A percentile compares a stretch with the other conserved stretches of the same genome.
These are phyloP conservation scores for Polyporus arcularius DNA, from an alignment of 768 basidiomycete genomes.

Conservation along the genomic window DNA sequence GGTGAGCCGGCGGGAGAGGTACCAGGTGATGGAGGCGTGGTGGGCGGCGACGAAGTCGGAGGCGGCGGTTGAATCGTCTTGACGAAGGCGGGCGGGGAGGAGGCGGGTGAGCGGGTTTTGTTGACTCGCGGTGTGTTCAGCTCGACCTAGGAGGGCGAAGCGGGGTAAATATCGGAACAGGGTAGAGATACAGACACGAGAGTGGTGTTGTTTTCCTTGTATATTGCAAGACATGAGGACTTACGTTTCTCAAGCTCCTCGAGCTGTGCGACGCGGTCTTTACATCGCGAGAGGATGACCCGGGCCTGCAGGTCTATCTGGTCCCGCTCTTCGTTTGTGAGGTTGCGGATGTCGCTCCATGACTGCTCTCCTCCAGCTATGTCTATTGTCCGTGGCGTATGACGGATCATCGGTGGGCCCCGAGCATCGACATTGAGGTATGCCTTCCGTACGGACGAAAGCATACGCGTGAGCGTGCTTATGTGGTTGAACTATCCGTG, in stretches of 20 bases:
- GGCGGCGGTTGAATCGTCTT: constrained; percentile 55
- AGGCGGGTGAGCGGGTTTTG: constrained; percentile 67
- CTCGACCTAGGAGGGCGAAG: constrained; percentile 50
- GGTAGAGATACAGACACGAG: constrained; percentile 2
- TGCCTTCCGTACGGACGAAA: constrained; percentile 75
- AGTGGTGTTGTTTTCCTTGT: constrained; percentile 11
- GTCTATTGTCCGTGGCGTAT: constrained; percentile 56
- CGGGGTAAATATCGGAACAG: not conserved
- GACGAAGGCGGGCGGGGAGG: constrained; percentile 69
- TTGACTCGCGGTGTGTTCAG: constrained; percentile 63
- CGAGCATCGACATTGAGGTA: constrained; percentile 82
- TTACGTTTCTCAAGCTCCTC: constrained; percentile 88
- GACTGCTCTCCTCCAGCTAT: constrained; percentile 44
- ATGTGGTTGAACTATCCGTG: constrained; percentile 67
- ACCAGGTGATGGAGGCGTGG: constrained; percentile 91
- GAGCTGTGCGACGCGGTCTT: constrained; percentile 85
- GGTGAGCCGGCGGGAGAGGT: constrained; percentile 78
- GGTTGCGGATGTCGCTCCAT: constrained; percentile 66
- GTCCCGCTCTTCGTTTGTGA: constrained; percentile 91
- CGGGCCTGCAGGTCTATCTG: constrained; percentile 94
- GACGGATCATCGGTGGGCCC: constrained; percentile 50
- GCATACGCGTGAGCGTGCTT: constrained; percentile 66
- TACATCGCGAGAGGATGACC: constrained; percentile 81
- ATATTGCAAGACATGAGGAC: constrained; percentile 29
- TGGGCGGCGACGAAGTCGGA: constrained; percentile 86